A percentile compares a stretch with the other conserved stretches of the same genome.
phyloP scores from a whole-genome alignment of 164 flowering plant species.

The Paratinospora sagittata region DNA sequence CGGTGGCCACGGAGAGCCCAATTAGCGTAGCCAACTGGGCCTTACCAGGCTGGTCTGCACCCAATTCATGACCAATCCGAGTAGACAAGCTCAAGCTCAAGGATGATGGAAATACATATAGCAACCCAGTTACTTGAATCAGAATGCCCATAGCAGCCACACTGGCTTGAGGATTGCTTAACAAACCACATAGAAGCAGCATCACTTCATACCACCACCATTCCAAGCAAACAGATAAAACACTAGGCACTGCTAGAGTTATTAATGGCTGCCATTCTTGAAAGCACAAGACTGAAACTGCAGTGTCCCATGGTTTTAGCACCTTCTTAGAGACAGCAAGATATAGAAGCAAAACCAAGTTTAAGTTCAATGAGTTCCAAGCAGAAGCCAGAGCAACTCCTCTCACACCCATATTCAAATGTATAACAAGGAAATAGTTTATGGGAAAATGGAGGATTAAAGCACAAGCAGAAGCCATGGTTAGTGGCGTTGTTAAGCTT shows the following conservation, averaged over 20 bases:
- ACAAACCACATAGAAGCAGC: constrained; percentile 37
- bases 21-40: constrained; percentile 25
- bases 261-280: constrained; percentile 34
- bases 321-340: constrained; percentile 21
- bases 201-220: constrained; percentile 68
- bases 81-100: constrained; percentile 34
- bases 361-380: constrained; percentile 24
- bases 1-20: constrained; percentile 26
- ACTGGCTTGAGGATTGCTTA: constrained; percentile 38
- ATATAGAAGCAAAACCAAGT: constrained; percentile 24
- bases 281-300: constrained; percentile 1
- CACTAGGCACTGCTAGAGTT: constrained; percentile 30
- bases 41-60: constrained; percentile 35
- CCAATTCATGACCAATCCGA: constrained; percentile 40
- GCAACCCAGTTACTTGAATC: constrained; percentile 41
- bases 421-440: constrained; percentile 30
- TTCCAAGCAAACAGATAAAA: constrained; percentile 42
- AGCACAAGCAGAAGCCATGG: constrained; percentile 22
- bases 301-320: constrained; percentile 31
- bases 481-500: constrained; percentile 30
- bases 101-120: constrained; percentile 42
- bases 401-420: constrained; percentile 28
- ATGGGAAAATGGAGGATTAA: constrained; percentile 39
- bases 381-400: constrained; percentile 44
- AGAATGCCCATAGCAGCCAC: constrained; percentile 59